Conservation (phyloP, 306 rosid species). For the Dalbergia cultrata region DNA sequence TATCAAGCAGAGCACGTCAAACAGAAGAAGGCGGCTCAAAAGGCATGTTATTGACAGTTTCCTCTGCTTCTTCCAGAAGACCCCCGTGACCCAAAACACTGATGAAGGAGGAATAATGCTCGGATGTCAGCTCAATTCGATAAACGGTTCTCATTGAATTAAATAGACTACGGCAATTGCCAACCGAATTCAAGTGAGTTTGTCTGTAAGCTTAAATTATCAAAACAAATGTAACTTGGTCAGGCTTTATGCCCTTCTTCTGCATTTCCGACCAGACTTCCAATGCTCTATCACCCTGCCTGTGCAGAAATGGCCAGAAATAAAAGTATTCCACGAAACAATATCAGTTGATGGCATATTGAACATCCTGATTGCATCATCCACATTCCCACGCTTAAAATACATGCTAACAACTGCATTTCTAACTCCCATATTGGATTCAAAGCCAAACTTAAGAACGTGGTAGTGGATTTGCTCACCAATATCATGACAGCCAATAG, state of each 20-base stretch:
- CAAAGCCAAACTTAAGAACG: conserved; percentile 68
- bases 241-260: conserved; percentile 71
- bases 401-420: conserved; percentile 87
- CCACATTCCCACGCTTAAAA: conserved; percentile 80
- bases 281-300: conserved; percentile 77
- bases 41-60: conserved; percentile 66
- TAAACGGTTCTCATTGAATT: conserved; percentile 62
- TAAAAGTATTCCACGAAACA: conserved; percentile 87
- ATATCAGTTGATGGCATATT: conserved; percentile 60
- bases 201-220: conserved; percentile 77
- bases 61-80: conserved; percentile 81
- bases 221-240: conserved; percentile 64
- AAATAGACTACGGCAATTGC: conserved; percentile 67
- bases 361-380: conserved; percentile 66
- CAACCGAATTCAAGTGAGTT: conserved; percentile 72
- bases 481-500: conserved; percentile 72
- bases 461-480: conserved; percentile 86
- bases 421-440: conserved; percentile 68
- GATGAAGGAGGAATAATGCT: conserved; percentile 78
- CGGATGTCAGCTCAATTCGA: conserved; percentile 66
- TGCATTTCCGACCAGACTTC: conserved; percentile 75
- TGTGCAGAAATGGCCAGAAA: conserved; percentile 79
- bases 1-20: conserved; percentile 89
- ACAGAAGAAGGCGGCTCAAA: conserved; percentile 66
- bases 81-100: conserved; percentile 93